Evolutionary conservation across 192 early-diverging fungal genomes (phyloP).

Genomic region (Backusella australiensis): DNA sequence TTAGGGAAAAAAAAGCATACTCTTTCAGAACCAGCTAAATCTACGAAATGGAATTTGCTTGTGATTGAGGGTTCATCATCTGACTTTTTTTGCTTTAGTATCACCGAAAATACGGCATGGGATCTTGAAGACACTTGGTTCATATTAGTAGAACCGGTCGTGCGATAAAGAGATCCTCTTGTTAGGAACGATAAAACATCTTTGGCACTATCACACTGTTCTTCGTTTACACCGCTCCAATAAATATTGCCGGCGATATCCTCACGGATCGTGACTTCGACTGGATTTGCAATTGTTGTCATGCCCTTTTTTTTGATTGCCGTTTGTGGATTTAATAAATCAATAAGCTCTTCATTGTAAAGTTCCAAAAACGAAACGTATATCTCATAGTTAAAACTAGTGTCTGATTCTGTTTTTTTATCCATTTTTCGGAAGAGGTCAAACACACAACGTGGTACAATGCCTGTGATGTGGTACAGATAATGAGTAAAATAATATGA

Average conservation of each 20-base stretch:
- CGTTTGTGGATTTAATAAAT: constrained; percentile 62
- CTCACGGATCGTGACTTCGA: constrained; percentile 59
- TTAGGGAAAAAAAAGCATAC: constrained; percentile 25
- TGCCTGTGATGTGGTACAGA: constrained; percentile 40
- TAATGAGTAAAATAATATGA: constrained; percentile 7
- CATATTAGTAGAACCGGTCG: constrained; percentile 93
- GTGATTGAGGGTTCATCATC: constrained; percentile 27
- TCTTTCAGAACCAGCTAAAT: constrained; percentile 95
- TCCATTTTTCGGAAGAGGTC: constrained; percentile 49
- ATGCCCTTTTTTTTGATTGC: constrained; percentile 21
- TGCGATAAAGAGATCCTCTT: constrained; percentile 53
- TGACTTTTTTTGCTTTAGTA: constrained; percentile 71
- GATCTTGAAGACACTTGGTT: constrained; percentile 90
- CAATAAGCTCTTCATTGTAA: constrained; percentile 95
- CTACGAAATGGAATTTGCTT: constrained; percentile 97
- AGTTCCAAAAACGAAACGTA: constrained; percentile 89
- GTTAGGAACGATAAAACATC: constrained; percentile 54
- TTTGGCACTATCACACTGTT: constrained; percentile 59
- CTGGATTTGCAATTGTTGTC: background rate
- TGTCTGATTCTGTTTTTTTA: constrained; percentile 34
- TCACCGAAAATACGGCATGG: constrained; percentile 94
- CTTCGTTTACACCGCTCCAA: constrained; percentile 82
- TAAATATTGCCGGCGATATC: constrained; percentile 87
- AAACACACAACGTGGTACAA: constrained; percentile 67
- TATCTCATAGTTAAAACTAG: constrained; percentile 41